Evolutionary conservation across 495 filamentous ascomycete genomes (phyloP), one percentile per base, ranked within the genome.

Genomic region (Friedmanniomyces simplex): DNA sequence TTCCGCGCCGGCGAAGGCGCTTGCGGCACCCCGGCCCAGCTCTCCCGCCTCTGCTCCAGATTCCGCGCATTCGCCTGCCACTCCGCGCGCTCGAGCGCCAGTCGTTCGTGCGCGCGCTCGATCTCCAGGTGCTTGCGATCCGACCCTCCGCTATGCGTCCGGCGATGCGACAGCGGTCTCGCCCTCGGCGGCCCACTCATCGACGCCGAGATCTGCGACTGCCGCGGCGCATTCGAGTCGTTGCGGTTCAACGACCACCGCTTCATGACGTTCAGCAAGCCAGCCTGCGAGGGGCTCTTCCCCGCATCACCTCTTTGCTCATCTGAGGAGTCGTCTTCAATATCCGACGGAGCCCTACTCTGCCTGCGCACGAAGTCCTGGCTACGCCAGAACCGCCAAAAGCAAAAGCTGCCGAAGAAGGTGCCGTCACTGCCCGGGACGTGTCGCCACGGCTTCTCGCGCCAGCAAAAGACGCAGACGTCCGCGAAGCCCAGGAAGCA

Each of bases 401-500:
- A 73, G 22, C 55, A 56, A 50, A 78, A 69, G 49, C 72, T 72
- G n/a, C 66, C 69, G 56, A 56, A 63, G 51, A 77, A 74, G 14
- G 69, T 69, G 14, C 73, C 71, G 21, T 74, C 67, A 5, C 67
- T 69, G 25, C 71, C 72, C 0, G 71, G 73, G 16, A 82, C 79
- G 58, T 85, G 75, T 50, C 72, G 68, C 86, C 86, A 89, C 1
- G 86, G 86, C 65, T 76, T 77, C 67, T 90, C 86, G 25, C 82
- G 76, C 7, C 74, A 69, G 26, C 71, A 73, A 66, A 90, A 90
- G 24, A 89, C 73, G 57, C 73, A 71, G 61, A 80, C 85, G 67
- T 89, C 83, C 1, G 84, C 80, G 1, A 78, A 76, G 45, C 82
- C 83, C 62, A 87, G 84, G 34, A 77, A 69, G 8, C 73, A 75